A percentile compares a stretch with the other conserved stretches of the same genome.
These are phyloP conservation scores for Yamadazyma taylorii DNA, from an alignment of 1,139 yeast genomes.

Conservation along the genomic window DNA sequence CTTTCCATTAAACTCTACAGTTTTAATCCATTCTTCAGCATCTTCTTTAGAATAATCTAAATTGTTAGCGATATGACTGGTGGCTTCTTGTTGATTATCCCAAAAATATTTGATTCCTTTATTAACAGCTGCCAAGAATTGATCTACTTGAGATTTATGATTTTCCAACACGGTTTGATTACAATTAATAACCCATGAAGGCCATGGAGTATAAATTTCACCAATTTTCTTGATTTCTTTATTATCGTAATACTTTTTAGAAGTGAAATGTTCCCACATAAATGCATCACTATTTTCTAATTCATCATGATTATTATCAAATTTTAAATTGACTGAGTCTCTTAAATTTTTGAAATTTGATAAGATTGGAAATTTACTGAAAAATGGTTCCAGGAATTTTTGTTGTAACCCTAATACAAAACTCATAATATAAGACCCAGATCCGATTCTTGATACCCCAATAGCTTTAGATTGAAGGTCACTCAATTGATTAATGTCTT, in stretches of 20 bases:
- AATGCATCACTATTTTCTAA: slow-evolving; percentile 69
- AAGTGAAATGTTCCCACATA: slow-evolving; percentile 95
- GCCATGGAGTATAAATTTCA: slow-evolving; percentile 93
- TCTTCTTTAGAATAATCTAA: slow-evolving; percentile 78
- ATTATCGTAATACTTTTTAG: slow-evolving; percentile 78
- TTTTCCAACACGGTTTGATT: slow-evolving; percentile 29
- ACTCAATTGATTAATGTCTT: slow-evolving; percentile 47
- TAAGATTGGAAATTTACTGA: slow-evolving; percentile 52
- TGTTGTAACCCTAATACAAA: slow-evolving; percentile 72
- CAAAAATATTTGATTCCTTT: slow-evolving; percentile 70
- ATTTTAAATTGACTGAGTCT: slow-evolving; percentile 67
- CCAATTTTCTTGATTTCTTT: slow-evolving; percentile 82
- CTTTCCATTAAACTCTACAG: slow-evolving; percentile 61
- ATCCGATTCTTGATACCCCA: slow-evolving; percentile 87
- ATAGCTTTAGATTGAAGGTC: slow-evolving; percentile 63
- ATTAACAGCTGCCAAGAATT: slow-evolving; percentile 55
- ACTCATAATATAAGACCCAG: slow-evolving; percentile 91
- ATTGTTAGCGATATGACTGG: slow-evolving; percentile 60
- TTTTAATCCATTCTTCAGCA: slow-evolving; percentile 75
- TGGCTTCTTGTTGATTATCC: slow-evolving; percentile 61
- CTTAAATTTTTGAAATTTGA: slow-evolving; percentile 74
- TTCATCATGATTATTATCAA: slow-evolving; percentile 22
- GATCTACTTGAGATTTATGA: slow-evolving; percentile 20
- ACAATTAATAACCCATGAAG: slow-evolving; percentile 84
- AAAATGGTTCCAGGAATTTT: slow-evolving; percentile 49